Percentiles rank a stretch among this genome's conserved stretches.
Conservation (phyloP, 164 flowering plant genomes). For the Taxillus chinensis region DNA sequence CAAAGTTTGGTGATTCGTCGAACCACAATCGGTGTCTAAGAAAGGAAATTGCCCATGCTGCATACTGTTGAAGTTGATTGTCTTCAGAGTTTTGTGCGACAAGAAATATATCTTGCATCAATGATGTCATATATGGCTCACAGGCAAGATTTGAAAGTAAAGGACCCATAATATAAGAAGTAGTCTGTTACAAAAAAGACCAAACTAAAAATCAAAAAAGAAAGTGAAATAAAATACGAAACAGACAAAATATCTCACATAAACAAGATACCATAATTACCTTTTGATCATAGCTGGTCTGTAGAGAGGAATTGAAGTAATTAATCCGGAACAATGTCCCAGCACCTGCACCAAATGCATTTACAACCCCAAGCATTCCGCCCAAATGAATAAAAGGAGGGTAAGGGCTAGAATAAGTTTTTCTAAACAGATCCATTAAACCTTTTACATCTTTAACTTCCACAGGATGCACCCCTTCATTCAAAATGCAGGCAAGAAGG, state of each 20-base stretch:
- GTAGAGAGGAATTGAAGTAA: slow-evolving; percentile 16
- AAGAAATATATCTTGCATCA: slow-evolving; percentile 84
- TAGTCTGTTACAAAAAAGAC: slow-evolving; percentile 32
- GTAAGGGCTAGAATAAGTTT: slow-evolving; percentile 42
- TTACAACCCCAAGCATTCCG: slow-evolving; percentile 95
- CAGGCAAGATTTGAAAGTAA: slow-evolving; percentile 45
- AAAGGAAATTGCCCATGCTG: slow-evolving; percentile 88
- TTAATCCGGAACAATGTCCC: slow-evolving; percentile 30
- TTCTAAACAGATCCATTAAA: slow-evolving; percentile 53
- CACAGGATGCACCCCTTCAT: slow-evolving; percentile 56
- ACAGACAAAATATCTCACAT: neutral
- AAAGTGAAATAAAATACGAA: slow-evolving; percentile 1
- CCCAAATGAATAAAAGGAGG: slow-evolving; percentile 64
- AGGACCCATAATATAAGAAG: slow-evolving; percentile 48
- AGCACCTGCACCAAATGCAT: slow-evolving; percentile 75
- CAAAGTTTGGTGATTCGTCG: slow-evolving; percentile 23
- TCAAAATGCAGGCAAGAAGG: slow-evolving; percentile 62
- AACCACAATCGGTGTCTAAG: slow-evolving; percentile 55
- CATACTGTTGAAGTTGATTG: slow-evolving; percentile 57
- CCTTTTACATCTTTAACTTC: slow-evolving; percentile 35
- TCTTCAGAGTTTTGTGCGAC: slow-evolving; percentile 65
- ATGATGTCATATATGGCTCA: slow-evolving; percentile 40
- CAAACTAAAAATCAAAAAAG: neutral
- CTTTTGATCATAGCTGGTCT: slow-evolving; percentile 26
- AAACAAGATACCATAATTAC: slow-evolving; percentile 19